Evolutionary conservation across 352 stramenopile genomes (phyloP), one percentile per base, ranked within the genome.

Genomic region (Phytophthora uliginosa): DNA sequence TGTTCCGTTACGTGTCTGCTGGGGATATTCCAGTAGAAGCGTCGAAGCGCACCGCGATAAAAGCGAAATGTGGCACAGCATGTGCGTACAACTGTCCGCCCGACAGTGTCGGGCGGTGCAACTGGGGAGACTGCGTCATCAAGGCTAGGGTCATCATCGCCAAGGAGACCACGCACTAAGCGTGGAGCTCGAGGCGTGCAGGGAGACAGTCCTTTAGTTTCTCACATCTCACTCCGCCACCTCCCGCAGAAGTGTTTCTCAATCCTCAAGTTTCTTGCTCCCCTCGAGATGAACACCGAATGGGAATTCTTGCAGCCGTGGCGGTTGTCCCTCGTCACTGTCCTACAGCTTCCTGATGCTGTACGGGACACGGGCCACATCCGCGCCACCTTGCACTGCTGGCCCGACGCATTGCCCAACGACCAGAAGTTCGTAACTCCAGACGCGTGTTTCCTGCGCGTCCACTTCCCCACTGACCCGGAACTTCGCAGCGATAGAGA

Each of bases 341-440:
- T 54, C 47, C 47, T 54, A 6, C 47, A 31, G 18, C 7, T 18
- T 28, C 47, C 24, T 20, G 12, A 38, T 13, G 17, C 17, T 48
- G 40, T 18, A 7, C 40, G 6, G 3, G 40, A 36, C 51, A 24
- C 18, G 24, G 51, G 24, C 9, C 17, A 36, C 51, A 20, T 22
- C 40, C 40, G 40, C 26, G 51, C 26, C 8, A 13, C 22, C 20
- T 57, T 57, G 9, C 20, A 57, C 15, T 57, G 51, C 15, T 57
- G 51, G 26, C 24, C 51, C 18, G 51, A 57, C 51, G 51, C 28
- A 20, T 6, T 38, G 10, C 22, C 10, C 10, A 10, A 57, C 10
- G 18, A 36, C 7, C 51, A 57, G 51, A 57, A 57, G 51, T 57
- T 57, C 24, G 17, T 57, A 12, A 57, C 51, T 8, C 9, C 51